Evolutionary conservation across 2,329 filamentous ascomycete genomes (phyloP).

Genomic region (Claviceps cyperi): DNA sequence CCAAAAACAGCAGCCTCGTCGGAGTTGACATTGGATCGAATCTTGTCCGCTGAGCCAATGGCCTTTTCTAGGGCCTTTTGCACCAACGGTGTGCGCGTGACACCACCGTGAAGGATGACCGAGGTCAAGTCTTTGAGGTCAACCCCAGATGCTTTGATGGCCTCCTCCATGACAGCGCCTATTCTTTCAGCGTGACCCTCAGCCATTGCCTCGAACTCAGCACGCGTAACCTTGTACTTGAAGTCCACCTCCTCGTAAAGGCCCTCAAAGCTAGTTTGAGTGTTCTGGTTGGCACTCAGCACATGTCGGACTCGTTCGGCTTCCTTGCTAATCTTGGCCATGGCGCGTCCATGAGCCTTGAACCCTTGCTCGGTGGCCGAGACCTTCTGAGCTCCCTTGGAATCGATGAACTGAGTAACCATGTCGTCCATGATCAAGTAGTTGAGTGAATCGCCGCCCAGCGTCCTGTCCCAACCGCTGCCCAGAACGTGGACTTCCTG

Average conservation of each 20-base stretch:
- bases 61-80: conserved; percentile 74
- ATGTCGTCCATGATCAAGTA: conserved; percentile 81
- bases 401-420: conserved; percentile 61
- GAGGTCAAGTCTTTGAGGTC: conserved; percentile 67
- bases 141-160: conserved; percentile 59
- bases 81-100: conserved; percentile 82
- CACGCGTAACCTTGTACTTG: conserved; percentile 71
- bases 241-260: conserved; percentile 88
- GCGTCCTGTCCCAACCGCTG: conserved; percentile 72
- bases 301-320: conserved; percentile 77
- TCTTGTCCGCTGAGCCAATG: conserved; percentile 58
- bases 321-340: conserved; percentile 86
- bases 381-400: conserved; percentile 50
- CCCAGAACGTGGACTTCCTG: conserved; percentile 89
- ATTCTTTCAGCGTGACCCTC: conserved; percentile 55
- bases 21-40: conserved; percentile 88
- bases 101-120: conserved; percentile 84
- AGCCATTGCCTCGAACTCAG: conserved; percentile 69
- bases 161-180: conserved; percentile 52
- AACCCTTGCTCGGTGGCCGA: conserved; percentile 49
- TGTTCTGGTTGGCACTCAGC: conserved; percentile 82
- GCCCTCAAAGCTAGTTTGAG: conserved; percentile 68
- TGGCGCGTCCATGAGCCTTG: conserved; percentile 63
- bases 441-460: conserved; percentile 85
- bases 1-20: conserved; percentile 95